These are phyloP conservation scores for Alternaria ventricosa DNA, from an alignment of 2,329 filamentous ascomycete genomes.

Conservation along the genomic window DNA sequence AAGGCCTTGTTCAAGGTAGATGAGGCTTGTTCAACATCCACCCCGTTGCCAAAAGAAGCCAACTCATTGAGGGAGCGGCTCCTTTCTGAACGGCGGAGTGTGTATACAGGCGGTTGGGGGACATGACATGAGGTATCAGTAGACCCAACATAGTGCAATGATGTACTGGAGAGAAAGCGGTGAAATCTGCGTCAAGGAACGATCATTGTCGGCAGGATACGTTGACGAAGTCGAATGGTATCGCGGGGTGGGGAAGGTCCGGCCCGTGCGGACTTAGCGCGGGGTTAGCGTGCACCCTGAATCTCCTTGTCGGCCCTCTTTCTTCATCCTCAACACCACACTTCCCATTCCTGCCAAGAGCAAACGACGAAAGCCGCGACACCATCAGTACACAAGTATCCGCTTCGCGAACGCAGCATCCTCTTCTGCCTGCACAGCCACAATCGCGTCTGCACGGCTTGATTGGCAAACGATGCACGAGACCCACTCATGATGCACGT, in stretches of 20 bases:
- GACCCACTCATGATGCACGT: constrained; percentile 25
- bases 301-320: background rate
- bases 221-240: background rate
- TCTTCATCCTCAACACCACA: background rate
- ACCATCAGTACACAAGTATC: background rate
- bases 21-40: background rate
- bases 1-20: background rate
- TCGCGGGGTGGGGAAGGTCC: background rate
- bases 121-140: background rate
- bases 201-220: background rate
- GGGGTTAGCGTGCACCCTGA: constrained; percentile 2
- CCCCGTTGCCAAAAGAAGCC: background rate
- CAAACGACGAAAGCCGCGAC: background rate
- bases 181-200: background rate
- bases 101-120: background rate
- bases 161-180: background rate
- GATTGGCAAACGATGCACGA: constrained; percentile 15
- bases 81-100: background rate
- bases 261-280: constrained; percentile 8
- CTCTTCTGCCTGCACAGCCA: constrained; percentile 11
- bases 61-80: background rate
- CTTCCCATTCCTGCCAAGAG: background rate
- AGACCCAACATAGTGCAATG: background rate
- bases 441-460: constrained; percentile 10
- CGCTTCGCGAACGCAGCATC: background rate